Base-by-base conservation (phyloP, 208 protist species). In the Leptomonas pyrrhocoris region DNA sequence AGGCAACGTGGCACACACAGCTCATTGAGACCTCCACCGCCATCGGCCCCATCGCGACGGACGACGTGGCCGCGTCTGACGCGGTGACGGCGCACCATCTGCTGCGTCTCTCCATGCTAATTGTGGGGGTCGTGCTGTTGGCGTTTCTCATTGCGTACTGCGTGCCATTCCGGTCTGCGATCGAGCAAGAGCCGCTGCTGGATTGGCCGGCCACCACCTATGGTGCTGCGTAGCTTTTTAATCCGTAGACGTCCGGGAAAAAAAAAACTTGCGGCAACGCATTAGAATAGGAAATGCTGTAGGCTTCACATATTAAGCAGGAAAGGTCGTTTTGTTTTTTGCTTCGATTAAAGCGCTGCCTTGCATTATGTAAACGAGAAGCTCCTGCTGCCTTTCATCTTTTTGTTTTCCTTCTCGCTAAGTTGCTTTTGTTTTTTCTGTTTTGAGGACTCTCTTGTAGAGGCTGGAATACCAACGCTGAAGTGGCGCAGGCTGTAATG, bases 1-100 rank as follows among this genome's bases (percentile, higher is more conserved):
- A 92, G 50, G 55, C 62, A n/a, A 78, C 77, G 56, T 92, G 88
- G 73, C 84, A 94, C 62, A 68, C 85, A 38, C 80, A 90, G 63
- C 73, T 96, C 19, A 81, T 96, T 23, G 86, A 94, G 69, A 82
- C 86, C 2, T 86, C 77, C 27, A 34, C 86, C 16, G 46, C 73
- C 8, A 84, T 75, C 51, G 65, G 59, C 40, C 73, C 58, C 23
- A 59, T 68, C 28, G 43, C 51, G 12, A 57, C 45, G 2, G 40
- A 12, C 40, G 46, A 45, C 27, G 0, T 31, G 15, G 27, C 50
- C 34, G 60, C 63, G 25, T 46, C 40, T 2, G 66, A 74, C 36
- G 59, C n/a, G 68, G 63, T 38, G 27, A 49, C 31, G n/a, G 38
- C 43, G 40, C 46, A 62, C 43, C 53, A 60, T 36, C 34, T 77